Percentiles rank a stretch among this genome's conserved stretches.
Conservation (phyloP, 495 filamentous ascomycete genomes). For the Penicillium pulvis region DNA sequence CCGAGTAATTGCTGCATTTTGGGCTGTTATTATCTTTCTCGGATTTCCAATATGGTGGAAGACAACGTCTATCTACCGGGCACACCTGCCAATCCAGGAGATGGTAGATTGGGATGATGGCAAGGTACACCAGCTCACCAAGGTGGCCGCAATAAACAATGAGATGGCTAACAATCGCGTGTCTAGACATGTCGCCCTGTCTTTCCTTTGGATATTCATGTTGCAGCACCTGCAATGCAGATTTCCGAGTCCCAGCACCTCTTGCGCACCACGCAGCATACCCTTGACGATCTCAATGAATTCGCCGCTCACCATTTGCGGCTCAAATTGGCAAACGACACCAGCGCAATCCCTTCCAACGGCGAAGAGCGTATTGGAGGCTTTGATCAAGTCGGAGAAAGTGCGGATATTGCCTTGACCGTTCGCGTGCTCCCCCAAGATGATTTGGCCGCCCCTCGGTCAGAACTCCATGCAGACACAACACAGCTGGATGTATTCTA, state of each 20-base stretch:
- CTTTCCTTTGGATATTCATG: slow-evolving; percentile 79
- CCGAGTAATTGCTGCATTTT: slow-evolving; percentile 84
- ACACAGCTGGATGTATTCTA: slow-evolving; percentile 81
- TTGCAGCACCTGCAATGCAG: slow-evolving; percentile 70
- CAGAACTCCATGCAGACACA: slow-evolving; percentile 66
- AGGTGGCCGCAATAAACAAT: background rate
- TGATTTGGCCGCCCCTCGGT: slow-evolving; percentile 48
- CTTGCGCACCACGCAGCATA: slow-evolving; percentile 82
- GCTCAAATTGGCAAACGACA: slow-evolving; percentile 63
- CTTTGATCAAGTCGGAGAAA: slow-evolving; percentile 17
- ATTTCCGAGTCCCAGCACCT: slow-evolving; percentile 73
- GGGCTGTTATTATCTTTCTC: slow-evolving; percentile 80
- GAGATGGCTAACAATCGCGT: slow-evolving; percentile 19
- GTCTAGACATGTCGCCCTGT: slow-evolving; percentile 80
- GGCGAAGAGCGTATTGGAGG: slow-evolving; percentile 5
- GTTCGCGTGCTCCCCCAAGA: slow-evolving; percentile 70
- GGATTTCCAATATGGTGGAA: slow-evolving; percentile 96
- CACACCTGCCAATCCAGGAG: slow-evolving; percentile 75
- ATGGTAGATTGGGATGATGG: slow-evolving; percentile 96
- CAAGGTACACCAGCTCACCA: slow-evolving; percentile 57
- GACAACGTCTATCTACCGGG: slow-evolving; percentile 93
- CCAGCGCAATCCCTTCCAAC: slow-evolving; percentile 16
- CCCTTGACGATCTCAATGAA: slow-evolving; percentile 86
- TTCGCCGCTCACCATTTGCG: slow-evolving; percentile 89
- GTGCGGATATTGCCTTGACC: slow-evolving; percentile 61